These are phyloP conservation scores for Talaromyces atroroseus DNA, from an alignment of 2,329 filamentous ascomycete species.

Conservation along the genomic window DNA sequence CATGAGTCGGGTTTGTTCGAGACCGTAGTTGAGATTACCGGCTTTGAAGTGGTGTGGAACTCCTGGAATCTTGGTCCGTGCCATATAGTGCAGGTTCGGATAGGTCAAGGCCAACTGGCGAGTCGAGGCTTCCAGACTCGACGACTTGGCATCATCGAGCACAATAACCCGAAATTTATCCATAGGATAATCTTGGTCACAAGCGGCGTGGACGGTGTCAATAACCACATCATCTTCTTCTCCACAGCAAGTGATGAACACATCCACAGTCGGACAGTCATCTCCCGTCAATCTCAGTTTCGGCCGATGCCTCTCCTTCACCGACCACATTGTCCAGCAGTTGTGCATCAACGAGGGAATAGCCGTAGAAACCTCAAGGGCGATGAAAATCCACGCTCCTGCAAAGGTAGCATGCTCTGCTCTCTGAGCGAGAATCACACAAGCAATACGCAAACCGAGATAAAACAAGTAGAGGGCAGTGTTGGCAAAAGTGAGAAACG, in stretches of 20 bases:
- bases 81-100: slow-evolving; percentile 39
- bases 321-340: slow-evolving; percentile 52
- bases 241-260: slow-evolving; percentile 41
- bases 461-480: slow-evolving; percentile 41
- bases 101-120: slow-evolving; percentile 30
- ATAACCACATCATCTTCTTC: slow-evolving; percentile 40
- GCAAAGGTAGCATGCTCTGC: slow-evolving; percentile 37
- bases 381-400: slow-evolving; percentile 55
- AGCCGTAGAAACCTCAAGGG: slow-evolving; percentile 49
- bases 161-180: slow-evolving; percentile 35
- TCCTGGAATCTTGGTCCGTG: slow-evolving; percentile 37
- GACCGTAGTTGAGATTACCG: slow-evolving; percentile 58
- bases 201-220: slow-evolving; percentile 35
- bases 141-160: slow-evolving; percentile 36
- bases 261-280: slow-evolving; percentile 37
- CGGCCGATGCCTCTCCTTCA: slow-evolving; percentile 51
- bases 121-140: slow-evolving; percentile 30
- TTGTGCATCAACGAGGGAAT: slow-evolving; percentile 55
- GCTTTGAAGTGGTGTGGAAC: slow-evolving; percentile 55
- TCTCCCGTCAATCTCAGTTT: slow-evolving; percentile 39
- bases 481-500: slow-evolving; percentile 31
- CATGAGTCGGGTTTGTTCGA: slow-evolving; percentile 47
- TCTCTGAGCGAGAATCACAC: slow-evolving; percentile 49
- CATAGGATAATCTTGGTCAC: slow-evolving; percentile 37
- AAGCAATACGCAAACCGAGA: slow-evolving; percentile 48